Percentiles rank a stretch among this genome's conserved stretches.
Evolutionary conservation across 345 rosid genomes (phyloP).

Genomic region (Alliaria petiolata): DNA sequence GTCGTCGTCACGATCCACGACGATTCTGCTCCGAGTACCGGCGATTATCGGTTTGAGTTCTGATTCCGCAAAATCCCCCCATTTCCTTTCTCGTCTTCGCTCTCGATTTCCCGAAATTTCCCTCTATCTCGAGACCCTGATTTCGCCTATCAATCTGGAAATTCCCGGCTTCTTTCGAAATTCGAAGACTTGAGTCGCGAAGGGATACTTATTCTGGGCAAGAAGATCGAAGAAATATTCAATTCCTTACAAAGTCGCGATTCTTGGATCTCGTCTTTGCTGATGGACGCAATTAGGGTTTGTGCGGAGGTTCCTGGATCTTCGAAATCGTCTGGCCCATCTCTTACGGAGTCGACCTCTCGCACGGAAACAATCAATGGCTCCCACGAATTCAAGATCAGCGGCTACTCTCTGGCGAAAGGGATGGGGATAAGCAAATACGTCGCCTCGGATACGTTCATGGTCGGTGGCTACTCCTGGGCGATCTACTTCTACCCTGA

Average conservation of each 20-base stretch:
- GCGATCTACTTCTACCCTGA: constrained; percentile 79
- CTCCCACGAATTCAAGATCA: constrained; percentile 63
- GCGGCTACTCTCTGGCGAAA: constrained; percentile 57
- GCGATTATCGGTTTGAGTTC: background rate
- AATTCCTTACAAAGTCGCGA: constrained; percentile 5
- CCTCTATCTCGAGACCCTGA: background rate
- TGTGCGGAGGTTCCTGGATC: constrained; percentile 41
- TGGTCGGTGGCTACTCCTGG: constrained; percentile 72
- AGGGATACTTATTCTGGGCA: background rate
- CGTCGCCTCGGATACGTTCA: constrained; percentile 58
- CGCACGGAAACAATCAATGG: constrained; percentile 66
- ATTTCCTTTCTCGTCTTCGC: background rate
- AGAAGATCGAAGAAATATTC: background rate
- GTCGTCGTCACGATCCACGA: constrained; percentile 29
- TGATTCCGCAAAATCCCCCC: background rate
- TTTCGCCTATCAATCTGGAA: background rate
- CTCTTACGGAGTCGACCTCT: constrained; percentile 52
- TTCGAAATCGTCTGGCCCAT: constrained; percentile 15
- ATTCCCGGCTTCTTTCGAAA: constrained; percentile 9
- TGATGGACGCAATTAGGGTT: constrained; percentile 59
- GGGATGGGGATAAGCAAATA: constrained; percentile 78
- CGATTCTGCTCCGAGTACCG: constrained; percentile 19
- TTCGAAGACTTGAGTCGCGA: constrained; percentile 7
- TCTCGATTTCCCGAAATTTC: background rate
- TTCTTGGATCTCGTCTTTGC: constrained; percentile 19